These are phyloP conservation scores for Drechslerella coelobrocha DNA, from an alignment of 2,329 filamentous ascomycete species.

Conservation along the genomic window DNA sequence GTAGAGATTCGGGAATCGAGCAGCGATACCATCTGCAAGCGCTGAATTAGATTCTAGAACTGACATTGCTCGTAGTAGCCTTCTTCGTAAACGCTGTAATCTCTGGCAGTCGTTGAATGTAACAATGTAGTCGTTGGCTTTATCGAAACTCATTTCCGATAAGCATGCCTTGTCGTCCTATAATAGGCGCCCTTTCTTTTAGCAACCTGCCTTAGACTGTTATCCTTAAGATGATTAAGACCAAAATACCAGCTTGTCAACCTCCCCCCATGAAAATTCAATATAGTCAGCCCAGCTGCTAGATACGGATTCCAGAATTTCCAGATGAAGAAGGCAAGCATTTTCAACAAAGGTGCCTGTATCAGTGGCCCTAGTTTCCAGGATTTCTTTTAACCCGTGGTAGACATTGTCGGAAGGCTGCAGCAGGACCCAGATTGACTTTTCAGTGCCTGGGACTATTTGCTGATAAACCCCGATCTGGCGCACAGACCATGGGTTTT, in stretches of 20 bases:
- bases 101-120: conserved; percentile 19
- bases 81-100: conserved; percentile 17
- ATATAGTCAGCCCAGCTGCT: conserved; percentile 34
- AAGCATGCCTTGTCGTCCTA: conserved; percentile 19
- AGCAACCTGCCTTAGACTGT: background rate
- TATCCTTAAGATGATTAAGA: background rate
- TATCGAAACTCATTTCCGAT: conserved; percentile 10
- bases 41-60: conserved; percentile 26
- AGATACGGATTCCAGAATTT: conserved; percentile 23
- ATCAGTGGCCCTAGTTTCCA: background rate
- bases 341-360: background rate
- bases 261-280: conserved; percentile 20
- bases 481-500: conserved; percentile 36
- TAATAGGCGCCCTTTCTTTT: background rate
- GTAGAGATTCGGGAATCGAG: conserved; percentile 16
- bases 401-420: conserved; percentile 26
- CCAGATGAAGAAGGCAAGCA: conserved; percentile 25
- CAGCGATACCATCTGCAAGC: conserved; percentile 16
- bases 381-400: conserved; percentile 4
- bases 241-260: conserved; percentile 14
- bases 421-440: conserved; percentile 21
- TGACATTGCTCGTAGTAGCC: conserved; percentile 21
- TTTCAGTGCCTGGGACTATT: background rate
- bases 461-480: conserved; percentile 31
- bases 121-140: conserved; percentile 6